Base-by-base conservation (phyloP, 2,329 filamentous ascomycete species). In the Davidsoniella eucalypti region DNA sequence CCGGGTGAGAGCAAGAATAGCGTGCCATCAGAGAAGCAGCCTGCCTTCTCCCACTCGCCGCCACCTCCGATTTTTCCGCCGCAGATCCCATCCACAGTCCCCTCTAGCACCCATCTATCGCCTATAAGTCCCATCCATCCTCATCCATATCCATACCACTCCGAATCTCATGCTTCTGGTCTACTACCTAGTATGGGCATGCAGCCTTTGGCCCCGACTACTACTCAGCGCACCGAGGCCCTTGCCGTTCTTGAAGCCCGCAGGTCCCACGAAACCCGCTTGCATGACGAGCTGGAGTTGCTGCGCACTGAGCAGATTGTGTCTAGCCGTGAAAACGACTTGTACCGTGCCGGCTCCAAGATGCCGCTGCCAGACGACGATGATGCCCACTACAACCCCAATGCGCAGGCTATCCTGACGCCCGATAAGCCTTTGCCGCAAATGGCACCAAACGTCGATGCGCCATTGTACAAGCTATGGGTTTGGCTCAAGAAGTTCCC, bases 251-350 rank as follows among this genome's bases (percentile, higher is more conserved):
- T 40, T 10, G 51, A 53, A 49, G 47, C 33, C 17, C 47, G 48
- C 3, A 44, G 52, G 37, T 50, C 49, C 1, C 44, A 53, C 17
- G 52, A 53, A 16, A 53, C 44, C 52, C 64, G 70, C 2, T 58
- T 72, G 14, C 65, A 67, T 44, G 70, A 73, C 49, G 69, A 72
- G 46, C 64, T 73, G 14, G 70, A 72, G 51, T 61, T 73, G 4
- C 61, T 72, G 18, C 68, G 70, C 2, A 63, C 67, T 43, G 70
- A 73, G 55, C 65, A 68, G 2, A 57, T 67, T 43, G 63, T 72
- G 12, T 72, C 70, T 5, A 61, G 65, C 12, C 63, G 70, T 44
- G 47, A 49, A 25, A 39, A 49, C 18, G 47, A 53, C 33, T 29
- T 53, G n/a, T 41, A 47, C 14, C 47, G 47, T 18, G 21, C 36